Evolutionary conservation across 2,329 filamentous ascomycete species (phyloP).

Genomic region (Beauveria scarabaeidicola): DNA sequence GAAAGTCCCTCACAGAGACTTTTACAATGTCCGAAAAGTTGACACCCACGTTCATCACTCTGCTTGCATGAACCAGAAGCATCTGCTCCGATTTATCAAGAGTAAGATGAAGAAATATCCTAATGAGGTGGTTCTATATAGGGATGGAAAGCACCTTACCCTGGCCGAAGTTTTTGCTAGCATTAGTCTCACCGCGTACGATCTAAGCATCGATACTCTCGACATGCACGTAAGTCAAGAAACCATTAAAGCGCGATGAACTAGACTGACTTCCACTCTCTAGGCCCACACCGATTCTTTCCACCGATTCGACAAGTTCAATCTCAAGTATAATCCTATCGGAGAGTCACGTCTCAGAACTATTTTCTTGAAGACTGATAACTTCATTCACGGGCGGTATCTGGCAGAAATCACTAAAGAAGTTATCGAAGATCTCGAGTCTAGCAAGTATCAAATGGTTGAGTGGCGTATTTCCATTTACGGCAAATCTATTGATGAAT

Average conservation of each 20-base stretch:
- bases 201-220: constrained; percentile 93
- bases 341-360: constrained; percentile 90
- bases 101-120: constrained; percentile 99
- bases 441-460: constrained; percentile 99
- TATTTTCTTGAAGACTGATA: constrained; percentile 99
- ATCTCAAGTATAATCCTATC: constrained; percentile 96
- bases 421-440: constrained; percentile 92
- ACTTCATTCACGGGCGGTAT: constrained; percentile 92
- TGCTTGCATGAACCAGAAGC: constrained; percentile 99
- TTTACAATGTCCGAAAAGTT: constrained; percentile 98
- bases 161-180: constrained; percentile 91
- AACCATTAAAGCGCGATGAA: not conserved
- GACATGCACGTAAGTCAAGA: constrained; percentile 81
- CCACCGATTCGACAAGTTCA: constrained; percentile 99
- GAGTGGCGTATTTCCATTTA: constrained; percentile 99
- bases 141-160: constrained; percentile 88
- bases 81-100: constrained; percentile 96
- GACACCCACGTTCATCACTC: constrained; percentile 99
- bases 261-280: constrained; percentile 7
- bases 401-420: constrained; percentile 96
- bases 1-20: constrained; percentile 93
- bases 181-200: constrained; percentile 94
- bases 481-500: constrained; percentile 83
- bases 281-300: constrained; percentile 95
- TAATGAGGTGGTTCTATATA: constrained; percentile 84